Base-by-base conservation (phyloP, 2,329 filamentous ascomycete species). In the Aspergillus viridinutans region DNA sequence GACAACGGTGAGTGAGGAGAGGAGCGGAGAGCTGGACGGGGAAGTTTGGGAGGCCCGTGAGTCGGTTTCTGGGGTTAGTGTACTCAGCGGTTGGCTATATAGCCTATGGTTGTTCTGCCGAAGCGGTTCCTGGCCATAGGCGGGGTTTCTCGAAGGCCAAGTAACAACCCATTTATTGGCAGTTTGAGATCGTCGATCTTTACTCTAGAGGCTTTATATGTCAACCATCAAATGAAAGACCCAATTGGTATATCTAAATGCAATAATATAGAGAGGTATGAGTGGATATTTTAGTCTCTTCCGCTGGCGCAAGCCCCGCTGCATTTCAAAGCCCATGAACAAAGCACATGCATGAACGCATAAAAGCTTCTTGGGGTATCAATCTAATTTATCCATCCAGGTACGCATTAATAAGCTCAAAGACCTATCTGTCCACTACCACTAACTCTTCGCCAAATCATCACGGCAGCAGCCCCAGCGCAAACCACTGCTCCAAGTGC, bases 401-500 rank as follows among this genome's bases (percentile, higher is more conserved):
- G 14, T 17, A 17, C 1, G 6, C 5, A 38, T 17, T 38, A 38
- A 17, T 17, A 38, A 17, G 14, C 14, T 17, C 32, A 17, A 32
- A 32, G 32, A 51, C 84, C 43, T 47, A 47, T 47, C 43, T 47
- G 26, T 47, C 69, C 69, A 54, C 72, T 71, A 6, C 72, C 72
- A 53, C 72, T 72, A 4, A 74, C 76, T 59, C 78, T 76, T 68
- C 80, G 82, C 84, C 84, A 87, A 43, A 87, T 83, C 67, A 84
- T 81, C 8, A 82, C 78, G 8, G 82, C 80, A 9, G 83, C 84
- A 5, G 81, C 83, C 12, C 79, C 81, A 12, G 82, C 84, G 63
- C 82, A 84, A 43, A 84, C 78, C 7, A 83, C 80, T 6, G 90
- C 92, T 0, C 90, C 90, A 3, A 95, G 77, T 2, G 90, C 91